These are phyloP conservation scores for Pseudotulostoma volvatum DNA, from an alignment of 495 filamentous ascomycete species.

Conservation along the genomic window DNA sequence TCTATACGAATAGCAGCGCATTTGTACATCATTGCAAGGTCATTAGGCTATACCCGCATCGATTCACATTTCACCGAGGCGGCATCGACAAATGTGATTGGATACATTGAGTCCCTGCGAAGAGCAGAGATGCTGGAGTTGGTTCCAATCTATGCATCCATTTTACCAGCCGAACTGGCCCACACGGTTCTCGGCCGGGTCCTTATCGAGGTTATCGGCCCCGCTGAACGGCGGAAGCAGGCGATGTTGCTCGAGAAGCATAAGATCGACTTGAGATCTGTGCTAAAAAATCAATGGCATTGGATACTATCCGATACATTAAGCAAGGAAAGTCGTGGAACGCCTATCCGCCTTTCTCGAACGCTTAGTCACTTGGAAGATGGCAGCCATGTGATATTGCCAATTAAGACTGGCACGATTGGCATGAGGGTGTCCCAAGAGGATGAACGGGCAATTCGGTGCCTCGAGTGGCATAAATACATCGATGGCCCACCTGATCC, in stretches of 20 bases:
- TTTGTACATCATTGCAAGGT: slow-evolving; percentile 30
- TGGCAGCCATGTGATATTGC: slow-evolving; percentile 16
- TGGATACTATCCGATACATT: slow-evolving; percentile 26
- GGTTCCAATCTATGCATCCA: slow-evolving; percentile 74
- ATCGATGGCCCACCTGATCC: no score
- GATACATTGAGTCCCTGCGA: slow-evolving; percentile 66
- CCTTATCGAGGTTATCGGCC: slow-evolving; percentile 46
- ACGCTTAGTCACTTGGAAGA: slow-evolving; percentile 17
- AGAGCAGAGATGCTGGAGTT: slow-evolving; percentile 51
- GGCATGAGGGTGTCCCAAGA: slow-evolving; percentile 40
- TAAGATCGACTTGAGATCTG: slow-evolving; percentile 33
- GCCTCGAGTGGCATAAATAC: slow-evolving; percentile 70
- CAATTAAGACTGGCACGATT: slow-evolving; percentile 46
- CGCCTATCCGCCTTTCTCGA: slow-evolving; percentile 17
- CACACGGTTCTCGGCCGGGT: slow-evolving; percentile 32
- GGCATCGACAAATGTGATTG: slow-evolving; percentile 37
- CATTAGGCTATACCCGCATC: slow-evolving; percentile 18
- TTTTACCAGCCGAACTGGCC: slow-evolving; percentile 37
- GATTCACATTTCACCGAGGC: slow-evolving; percentile 19
- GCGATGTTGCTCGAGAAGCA: slow-evolving; percentile 38
- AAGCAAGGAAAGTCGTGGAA: slow-evolving; percentile 17
- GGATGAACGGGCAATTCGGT: slow-evolving; percentile 59
- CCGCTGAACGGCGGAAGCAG: slow-evolving; percentile 30
- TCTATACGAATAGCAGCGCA: slow-evolving; percentile 30
- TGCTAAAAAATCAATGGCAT: slow-evolving; percentile 38